Evolutionary conservation across 192 early-diverging fungal genomes (phyloP).

Genomic region (Umbelopsis sp.): DNA sequence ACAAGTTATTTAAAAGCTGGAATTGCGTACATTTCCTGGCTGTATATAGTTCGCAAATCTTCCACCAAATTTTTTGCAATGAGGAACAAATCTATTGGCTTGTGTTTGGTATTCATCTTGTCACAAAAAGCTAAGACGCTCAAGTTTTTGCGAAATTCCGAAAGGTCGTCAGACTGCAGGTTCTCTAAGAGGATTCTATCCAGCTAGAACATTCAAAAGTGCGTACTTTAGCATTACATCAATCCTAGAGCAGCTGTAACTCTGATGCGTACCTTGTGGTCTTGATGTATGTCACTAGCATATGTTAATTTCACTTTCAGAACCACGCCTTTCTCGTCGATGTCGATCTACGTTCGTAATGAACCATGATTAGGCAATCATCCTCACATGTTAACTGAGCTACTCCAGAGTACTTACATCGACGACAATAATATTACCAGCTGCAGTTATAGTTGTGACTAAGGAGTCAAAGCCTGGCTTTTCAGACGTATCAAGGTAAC

Average conservation of each 20-base stretch:
- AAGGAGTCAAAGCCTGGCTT: slow-evolving; percentile 20
- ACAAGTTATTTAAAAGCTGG: background rate
- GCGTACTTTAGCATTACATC: background rate
- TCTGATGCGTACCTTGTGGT: slow-evolving; percentile 25
- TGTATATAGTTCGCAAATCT: slow-evolving; percentile 26
- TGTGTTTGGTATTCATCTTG: slow-evolving; percentile 31
- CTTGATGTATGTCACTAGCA: slow-evolving; percentile 30
- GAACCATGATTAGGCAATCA: background rate
- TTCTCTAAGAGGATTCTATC: slow-evolving; percentile 28
- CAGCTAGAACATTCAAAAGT: background rate
- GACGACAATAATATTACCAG: slow-evolving; percentile 37
- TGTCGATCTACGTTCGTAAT: slow-evolving; percentile 27
- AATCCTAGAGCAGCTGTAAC: background rate
- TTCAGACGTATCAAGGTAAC: slow-evolving; percentile 38
- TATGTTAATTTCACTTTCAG: slow-evolving; percentile 32
- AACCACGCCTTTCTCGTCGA: slow-evolving; percentile 28
- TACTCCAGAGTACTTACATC: slow-evolving; percentile 20
- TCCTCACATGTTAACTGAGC: background rate
- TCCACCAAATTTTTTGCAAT: slow-evolving; percentile 17
- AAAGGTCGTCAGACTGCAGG: slow-evolving; percentile 10
- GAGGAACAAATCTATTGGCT: slow-evolving; percentile 29
- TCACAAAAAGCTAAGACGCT: slow-evolving; percentile 27
- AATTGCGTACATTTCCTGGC: slow-evolving; percentile 33
- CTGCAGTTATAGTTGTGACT: slow-evolving; percentile 34
- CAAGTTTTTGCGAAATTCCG: slow-evolving; percentile 26